Evolutionary conservation across 768 basidiomycete genomes (phyloP).

Genomic region (Cyclocybe aegerita): DNA sequence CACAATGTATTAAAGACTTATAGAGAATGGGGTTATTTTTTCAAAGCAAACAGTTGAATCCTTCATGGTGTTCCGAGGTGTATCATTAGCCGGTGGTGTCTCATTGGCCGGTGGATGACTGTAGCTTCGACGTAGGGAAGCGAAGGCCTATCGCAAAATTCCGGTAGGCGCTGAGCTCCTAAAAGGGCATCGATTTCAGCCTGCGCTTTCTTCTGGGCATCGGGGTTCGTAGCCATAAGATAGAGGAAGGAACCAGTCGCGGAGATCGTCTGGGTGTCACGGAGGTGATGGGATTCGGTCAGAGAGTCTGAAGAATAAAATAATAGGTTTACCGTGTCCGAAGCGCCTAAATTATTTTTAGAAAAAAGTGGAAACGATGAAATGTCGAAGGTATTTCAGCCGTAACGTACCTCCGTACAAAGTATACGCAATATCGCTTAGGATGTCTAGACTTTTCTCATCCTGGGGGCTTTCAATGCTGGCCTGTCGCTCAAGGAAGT

Average conservation of each 20-base stretch:
- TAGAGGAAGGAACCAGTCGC: slow-evolving; percentile 23
- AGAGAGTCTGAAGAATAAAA: background rate
- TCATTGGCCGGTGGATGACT: too few relatives aligned
- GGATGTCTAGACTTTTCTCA: slow-evolving; percentile 1
- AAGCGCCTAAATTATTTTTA: slow-evolving; percentile 3
- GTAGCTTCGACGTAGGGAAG: slow-evolving; percentile 28
- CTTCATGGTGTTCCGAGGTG: too few relatives aligned
- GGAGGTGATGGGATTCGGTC: background rate
- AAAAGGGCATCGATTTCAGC: slow-evolving; percentile 32
- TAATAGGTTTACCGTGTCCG: slow-evolving; percentile 6
- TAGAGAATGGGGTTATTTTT: too few relatives aligned
- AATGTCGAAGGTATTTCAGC: background rate
- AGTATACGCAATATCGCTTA: slow-evolving; percentile 11
- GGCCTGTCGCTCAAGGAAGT: slow-evolving; percentile 10
- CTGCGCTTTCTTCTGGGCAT: slow-evolving; percentile 31
- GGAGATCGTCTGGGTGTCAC: slow-evolving; percentile 8
- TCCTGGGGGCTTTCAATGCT: slow-evolving; percentile 1
- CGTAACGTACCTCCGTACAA: slow-evolving; percentile 11
- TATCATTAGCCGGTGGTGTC: too few relatives aligned
- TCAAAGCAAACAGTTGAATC: too few relatives aligned
- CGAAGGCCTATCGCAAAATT: slow-evolving; percentile 21
- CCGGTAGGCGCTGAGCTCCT: slow-evolving; percentile 28
- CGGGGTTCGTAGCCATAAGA: slow-evolving; percentile 27
- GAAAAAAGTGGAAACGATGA: too few relatives aligned
- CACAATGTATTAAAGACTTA: too few relatives aligned